Conservation (phyloP, 2,329 filamentous ascomycete species). For the Claviceps monticola region DNA sequence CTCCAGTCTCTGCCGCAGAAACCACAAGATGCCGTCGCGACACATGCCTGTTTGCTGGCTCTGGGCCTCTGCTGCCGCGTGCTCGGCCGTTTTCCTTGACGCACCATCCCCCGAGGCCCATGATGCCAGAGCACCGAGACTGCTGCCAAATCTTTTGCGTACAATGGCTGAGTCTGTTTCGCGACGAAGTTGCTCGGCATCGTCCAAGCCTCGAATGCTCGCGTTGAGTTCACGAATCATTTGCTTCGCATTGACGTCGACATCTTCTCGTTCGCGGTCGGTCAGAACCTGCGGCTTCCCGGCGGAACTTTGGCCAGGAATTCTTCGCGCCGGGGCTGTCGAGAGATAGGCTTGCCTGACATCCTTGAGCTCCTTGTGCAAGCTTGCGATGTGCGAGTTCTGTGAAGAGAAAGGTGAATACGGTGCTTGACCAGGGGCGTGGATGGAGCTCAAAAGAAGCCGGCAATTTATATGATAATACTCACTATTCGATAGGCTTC, state of each 20-base stretch:
- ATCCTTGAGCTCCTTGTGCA: conserved; percentile 65
- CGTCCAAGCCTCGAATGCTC: conserved; percentile 64
- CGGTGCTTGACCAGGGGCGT: neutral
- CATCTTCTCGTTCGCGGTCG: conserved; percentile 69
- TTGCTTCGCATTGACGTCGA: conserved; percentile 76
- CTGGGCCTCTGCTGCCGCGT: conserved; percentile 56
- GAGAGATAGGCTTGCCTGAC: conserved; percentile 89
- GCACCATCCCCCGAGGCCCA: conserved; percentile 50
- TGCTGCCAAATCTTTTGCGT: conserved; percentile 52
- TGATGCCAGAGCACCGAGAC: conserved; percentile 48
- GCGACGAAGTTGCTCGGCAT: conserved; percentile 69
- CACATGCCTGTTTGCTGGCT: conserved; percentile 54
- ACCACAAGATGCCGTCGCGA: conserved; percentile 74
- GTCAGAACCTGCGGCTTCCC: conserved; percentile 47
- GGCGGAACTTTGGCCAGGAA: conserved; percentile 32
- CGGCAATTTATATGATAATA: conserved; percentile 7
- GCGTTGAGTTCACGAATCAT: conserved; percentile 75
- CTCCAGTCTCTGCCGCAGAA: conserved; percentile 61
- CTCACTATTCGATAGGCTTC: conserved; percentile 86
- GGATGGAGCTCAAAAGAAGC: neutral
- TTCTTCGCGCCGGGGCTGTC: conserved; percentile 50
- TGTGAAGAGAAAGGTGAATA: conserved; percentile 21
- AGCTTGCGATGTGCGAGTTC: conserved; percentile 73
- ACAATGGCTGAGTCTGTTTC: conserved; percentile 60
- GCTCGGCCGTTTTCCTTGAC: conserved; percentile 44